These are phyloP conservation scores for Warburgia ugandensis DNA, from an alignment of 164 flowering plant species.

Conservation along the genomic window DNA sequence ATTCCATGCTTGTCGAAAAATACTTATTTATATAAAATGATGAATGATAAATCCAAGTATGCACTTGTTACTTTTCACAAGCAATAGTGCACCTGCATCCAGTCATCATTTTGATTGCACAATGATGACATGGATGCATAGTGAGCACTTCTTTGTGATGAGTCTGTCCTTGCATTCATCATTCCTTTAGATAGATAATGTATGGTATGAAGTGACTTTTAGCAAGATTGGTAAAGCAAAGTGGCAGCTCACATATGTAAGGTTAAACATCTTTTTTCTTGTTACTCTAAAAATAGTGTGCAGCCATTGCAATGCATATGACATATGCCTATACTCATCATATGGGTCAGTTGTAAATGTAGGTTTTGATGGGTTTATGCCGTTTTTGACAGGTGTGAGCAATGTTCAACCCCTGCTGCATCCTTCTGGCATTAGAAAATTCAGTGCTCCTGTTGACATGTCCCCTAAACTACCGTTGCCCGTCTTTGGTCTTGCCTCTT, in stretches of 20 bases:
- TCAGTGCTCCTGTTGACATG: constrained; percentile 12
- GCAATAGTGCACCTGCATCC: no score
- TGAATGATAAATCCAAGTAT: no score
- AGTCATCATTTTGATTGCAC: no score
- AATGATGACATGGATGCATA: no score
- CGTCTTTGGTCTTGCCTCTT: constrained; percentile 73
- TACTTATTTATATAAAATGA: no score
- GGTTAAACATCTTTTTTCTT: neutral
- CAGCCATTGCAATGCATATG: no score
- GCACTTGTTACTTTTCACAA: no score
- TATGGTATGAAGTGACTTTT: neutral
- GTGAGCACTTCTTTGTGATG: no score
- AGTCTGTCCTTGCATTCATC: no score
- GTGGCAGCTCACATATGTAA: neutral
- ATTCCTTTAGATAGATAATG: neutral
- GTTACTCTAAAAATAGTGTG: no score
- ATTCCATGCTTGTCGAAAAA: no score
- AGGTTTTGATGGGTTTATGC: constrained; percentile 1
- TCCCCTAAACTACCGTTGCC: constrained; percentile 43
- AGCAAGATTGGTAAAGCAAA: neutral
- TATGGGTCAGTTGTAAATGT: neutral
- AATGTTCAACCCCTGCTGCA: constrained; percentile 15
- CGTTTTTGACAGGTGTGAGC: constrained; percentile 16
- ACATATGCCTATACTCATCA: neutral
- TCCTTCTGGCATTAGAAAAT: constrained; percentile 18